phyloP scores from a whole-genome alignment of 2,329 filamentous ascomycete species.

The Berkeleyomyces basicola region DNA sequence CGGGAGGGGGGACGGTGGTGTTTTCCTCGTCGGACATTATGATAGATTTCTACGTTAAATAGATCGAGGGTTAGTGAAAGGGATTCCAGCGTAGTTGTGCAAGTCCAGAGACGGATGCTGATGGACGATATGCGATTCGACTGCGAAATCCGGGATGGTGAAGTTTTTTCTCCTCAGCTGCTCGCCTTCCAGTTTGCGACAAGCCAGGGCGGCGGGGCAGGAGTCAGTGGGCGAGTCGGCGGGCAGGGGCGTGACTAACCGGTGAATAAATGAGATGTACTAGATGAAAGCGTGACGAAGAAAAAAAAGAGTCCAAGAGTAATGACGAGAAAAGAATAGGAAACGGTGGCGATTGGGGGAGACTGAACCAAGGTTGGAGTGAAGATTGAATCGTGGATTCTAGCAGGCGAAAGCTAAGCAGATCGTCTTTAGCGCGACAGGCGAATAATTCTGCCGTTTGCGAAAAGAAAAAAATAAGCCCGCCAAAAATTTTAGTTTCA shows the following conservation, averaged over 20 bases:
- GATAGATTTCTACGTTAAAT: not conserved
- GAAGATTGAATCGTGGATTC: not conserved
- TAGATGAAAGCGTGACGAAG: not conserved
- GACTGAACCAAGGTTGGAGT: not conserved
- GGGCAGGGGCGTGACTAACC: not conserved
- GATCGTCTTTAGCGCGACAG: constrained; percentile 8
- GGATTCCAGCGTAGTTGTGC: not conserved
- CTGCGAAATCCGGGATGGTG: not conserved
- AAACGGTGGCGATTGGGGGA: not conserved
- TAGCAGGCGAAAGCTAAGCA: constrained; percentile 2
- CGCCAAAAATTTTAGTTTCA: constrained; percentile 14
- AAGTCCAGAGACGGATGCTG: not conserved
- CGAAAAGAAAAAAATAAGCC: constrained; percentile 8
- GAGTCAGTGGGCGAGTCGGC: constrained; percentile 1
- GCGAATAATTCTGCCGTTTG: constrained; percentile 11
- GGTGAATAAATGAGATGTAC: not conserved
- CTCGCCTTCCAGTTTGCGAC: constrained; percentile 9
- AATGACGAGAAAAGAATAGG: not conserved
- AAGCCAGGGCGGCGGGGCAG: constrained; percentile 10
- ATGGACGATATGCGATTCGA: not conserved
- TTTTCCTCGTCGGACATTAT: constrained; percentile 13
- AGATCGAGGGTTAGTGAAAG: not conserved
- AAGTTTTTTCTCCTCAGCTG: constrained; percentile 2
- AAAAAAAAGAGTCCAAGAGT: not conserved
- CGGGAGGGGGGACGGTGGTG: constrained; percentile 12